Base-by-base conservation (phyloP, 441 rosid genomes). In the Biscutella laevigata region DNA sequence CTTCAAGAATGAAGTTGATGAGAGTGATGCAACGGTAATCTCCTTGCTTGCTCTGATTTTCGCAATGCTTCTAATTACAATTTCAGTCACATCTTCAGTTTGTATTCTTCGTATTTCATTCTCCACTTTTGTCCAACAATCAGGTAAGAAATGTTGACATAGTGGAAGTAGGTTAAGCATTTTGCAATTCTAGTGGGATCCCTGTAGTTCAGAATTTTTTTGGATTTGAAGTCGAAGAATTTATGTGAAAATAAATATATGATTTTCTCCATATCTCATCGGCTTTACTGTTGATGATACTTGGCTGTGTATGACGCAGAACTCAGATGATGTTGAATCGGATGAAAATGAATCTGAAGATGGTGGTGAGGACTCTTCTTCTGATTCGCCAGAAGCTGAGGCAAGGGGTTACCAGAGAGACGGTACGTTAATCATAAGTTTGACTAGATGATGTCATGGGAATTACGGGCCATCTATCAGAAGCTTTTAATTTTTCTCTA, bases 1-100 rank as follows among this genome's bases (percentile, higher is more conserved):
- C 41, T 84, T 87, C 71, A 68, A 64, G 64, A 65, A 71, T 45
- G 75, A 68, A 26, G 30, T 28, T 62, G 67, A 74, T 70, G 66
- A 67, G 22, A 42, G 21, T 43, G 75, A 71, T 69, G 44, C 58
- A 17, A 64, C 54, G 76, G 85, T 77, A 68, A 65, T 56, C 27
- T 36, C 47, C 38, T 36, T 52, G 9, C 51, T 45, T 25, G 40
- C 28, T 24, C 21, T 7, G 34, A 27, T 46, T 46, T 62, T 35
- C 1, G 1, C 43, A 7, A 50, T 61, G 12, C 24, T 44, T 47
- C 35, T 28, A 24, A 35, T 17, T 30, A 6, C 35, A 22, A 39
- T 22, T 59, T 5, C 8, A 46, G 2, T 8, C 24, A 53, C 19
- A 19, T 41, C 24, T 35, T 35, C 30, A n/a, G 38, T 30, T 34